phyloP scores from a whole-genome alignment of 78 protist species.

The Protostelium mycophagum region DNA sequence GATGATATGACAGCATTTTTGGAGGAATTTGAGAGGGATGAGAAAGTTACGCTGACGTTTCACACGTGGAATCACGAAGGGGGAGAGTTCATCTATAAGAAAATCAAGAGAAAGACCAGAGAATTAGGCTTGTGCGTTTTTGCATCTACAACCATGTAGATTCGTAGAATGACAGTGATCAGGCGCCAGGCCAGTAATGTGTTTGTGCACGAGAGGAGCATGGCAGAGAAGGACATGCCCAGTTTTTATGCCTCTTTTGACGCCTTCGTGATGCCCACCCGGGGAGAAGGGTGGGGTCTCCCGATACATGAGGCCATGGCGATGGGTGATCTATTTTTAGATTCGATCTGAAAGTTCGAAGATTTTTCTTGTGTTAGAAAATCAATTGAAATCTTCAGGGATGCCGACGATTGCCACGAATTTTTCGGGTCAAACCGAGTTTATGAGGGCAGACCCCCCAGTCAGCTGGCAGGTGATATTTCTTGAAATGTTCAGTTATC shows the following conservation, averaged over 20 bases:
- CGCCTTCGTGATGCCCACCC: conserved; percentile 32
- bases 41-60: background rate
- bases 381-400: too few relatives aligned
- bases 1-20: too few relatives aligned
- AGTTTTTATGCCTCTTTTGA: conserved; percentile 9
- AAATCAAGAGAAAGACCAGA: background rate
- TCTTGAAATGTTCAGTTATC: too few relatives aligned
- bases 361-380: too few relatives aligned
- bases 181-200: too few relatives aligned
- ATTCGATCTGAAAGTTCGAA: too few relatives aligned
- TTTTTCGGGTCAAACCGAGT: conserved; percentile 28
- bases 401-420: conserved; percentile 66
- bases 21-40: conserved; percentile 5
- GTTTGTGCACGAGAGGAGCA: background rate
- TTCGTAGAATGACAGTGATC: too few relatives aligned
- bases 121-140: background rate
- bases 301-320: conserved; percentile 64
- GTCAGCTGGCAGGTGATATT: too few relatives aligned
- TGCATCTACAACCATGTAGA: too few relatives aligned
- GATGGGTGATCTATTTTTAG: too few relatives aligned
- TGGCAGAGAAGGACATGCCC: conserved; percentile 12
- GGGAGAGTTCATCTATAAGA: conserved; percentile 8
- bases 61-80: conserved; percentile 10
- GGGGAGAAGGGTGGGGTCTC: conserved; percentile 48
- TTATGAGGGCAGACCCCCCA: background rate